A percentile compares a stretch with the other conserved stretches of the same genome.
phyloP scores from a whole-genome alignment of 345 rosid species.

The Boechera divaricarpa region DNA sequence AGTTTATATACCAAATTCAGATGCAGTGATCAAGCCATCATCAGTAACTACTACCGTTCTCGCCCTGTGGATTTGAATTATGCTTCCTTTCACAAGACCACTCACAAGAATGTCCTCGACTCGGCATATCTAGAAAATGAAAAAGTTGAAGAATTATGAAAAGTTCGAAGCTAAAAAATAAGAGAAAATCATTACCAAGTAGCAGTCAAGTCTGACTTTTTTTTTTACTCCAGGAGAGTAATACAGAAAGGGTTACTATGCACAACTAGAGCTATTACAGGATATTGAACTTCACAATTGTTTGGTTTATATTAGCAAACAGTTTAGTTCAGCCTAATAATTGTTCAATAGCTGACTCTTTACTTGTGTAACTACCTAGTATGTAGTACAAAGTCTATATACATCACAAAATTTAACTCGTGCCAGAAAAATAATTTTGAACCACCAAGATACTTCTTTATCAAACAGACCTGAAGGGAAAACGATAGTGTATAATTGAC shows the following conservation, averaged over 20 bases:
- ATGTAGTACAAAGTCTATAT: background rate
- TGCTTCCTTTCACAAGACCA: conserved; percentile 88
- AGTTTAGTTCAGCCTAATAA: conserved; percentile 18
- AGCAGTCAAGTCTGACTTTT: conserved; percentile 27
- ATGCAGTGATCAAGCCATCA: conserved; percentile 77
- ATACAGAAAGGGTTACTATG: conserved; percentile 7
- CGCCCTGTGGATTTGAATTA: conserved; percentile 93
- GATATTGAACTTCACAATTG: background rate
- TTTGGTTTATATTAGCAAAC: conserved; percentile 29
- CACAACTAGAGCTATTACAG: conserved; percentile 13
- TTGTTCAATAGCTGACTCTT: conserved; percentile 9
- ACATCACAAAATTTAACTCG: conserved; percentile 19
- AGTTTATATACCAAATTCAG: conserved; percentile 71
- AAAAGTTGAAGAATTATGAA: conserved; percentile 12
- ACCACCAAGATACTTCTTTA: conserved; percentile 36
- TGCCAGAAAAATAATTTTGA: conserved; percentile 18
- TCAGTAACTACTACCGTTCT: conserved; percentile 73
- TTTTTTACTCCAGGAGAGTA: conserved; percentile 12
- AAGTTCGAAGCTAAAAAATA: background rate
- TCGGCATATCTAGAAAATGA: conserved; percentile 74
- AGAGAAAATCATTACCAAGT: conserved; percentile 13
- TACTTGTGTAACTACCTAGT: conserved; percentile 10
- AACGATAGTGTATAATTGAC: conserved; percentile 89
- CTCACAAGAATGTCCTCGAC: conserved; percentile 93
- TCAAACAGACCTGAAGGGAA: conserved; percentile 79